Evolutionary conservation across 1,284 basidiomycete species (phyloP), one percentile per base, ranked within the genome.

Genomic region (Cutaneotrichosporon dermatis): DNA sequence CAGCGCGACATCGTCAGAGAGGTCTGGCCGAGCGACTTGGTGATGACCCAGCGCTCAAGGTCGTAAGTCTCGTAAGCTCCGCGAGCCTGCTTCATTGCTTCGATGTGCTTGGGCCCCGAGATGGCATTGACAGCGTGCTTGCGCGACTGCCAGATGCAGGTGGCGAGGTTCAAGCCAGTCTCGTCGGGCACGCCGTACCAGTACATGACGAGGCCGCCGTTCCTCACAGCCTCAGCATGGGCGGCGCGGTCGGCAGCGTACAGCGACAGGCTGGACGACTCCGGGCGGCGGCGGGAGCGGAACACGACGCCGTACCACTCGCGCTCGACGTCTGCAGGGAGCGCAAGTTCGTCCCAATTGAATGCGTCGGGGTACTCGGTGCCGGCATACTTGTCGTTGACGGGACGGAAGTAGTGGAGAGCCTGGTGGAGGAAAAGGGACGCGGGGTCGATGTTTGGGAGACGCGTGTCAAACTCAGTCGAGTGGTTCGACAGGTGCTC

Each of bases 291-390:
- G 66, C 84, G 84, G 62, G 88, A 90, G n/a, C 90, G 82, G 76
- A 95, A 95, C 9, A 86, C 90, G 16, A 95, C 92, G 60, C 86
- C 87, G 73, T 93, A 95, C 90, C 90, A 92, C 66, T 92, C 89
- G 54, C 89, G 79, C 66, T 68, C 64, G 40, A 68, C 63, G 2
- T 68, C 58, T 36, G 58, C 55, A 1, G 71, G 69, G 3, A 76
- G 67, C 12, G 51, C 66, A 1, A 96, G 79, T 49, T 88, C 82
- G n/a, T 76, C 68, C 91, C 91, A 96, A 73, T 94, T 95, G 81
- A 95, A 96, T 0, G 89, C 88, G 39, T 85, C 80, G 1, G 79
- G 76, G 69, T 93, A 95, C 4, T 85, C 80, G 3, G 76, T 76
- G 12, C 67, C 69, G 0, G 90, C 86, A 64, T 94, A 94, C 41